phyloP scores from a whole-genome alignment of 148 eudicot species.

The Vaccinium vitisidaea region DNA sequence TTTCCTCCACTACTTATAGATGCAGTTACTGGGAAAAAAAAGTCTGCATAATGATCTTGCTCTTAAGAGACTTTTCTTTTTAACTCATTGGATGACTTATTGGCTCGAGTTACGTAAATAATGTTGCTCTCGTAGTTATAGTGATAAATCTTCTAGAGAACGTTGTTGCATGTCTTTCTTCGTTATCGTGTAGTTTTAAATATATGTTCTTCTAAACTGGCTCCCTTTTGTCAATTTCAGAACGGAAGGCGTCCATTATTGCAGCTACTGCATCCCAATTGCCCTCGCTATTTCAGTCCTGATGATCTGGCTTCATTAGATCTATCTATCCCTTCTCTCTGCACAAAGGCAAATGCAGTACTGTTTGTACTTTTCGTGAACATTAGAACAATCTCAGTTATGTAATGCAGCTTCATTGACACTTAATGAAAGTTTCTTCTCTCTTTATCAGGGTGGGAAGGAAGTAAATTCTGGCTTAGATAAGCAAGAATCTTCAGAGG shows the following conservation, averaged over 20 bases:
- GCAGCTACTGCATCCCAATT: conserved; percentile 84
- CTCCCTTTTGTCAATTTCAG: conserved; percentile 35
- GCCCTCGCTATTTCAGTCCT: conserved; percentile 72
- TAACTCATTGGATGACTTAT: not conserved
- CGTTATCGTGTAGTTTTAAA: not conserved
- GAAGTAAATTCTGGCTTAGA: conserved; percentile 24
- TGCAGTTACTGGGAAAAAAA: not conserved
- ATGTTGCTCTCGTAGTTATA: not conserved
- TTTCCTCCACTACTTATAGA: not conserved
- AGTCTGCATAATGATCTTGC: not conserved
- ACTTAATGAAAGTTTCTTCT: not conserved
- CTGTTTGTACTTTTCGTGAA: not conserved
- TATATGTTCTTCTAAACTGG: not conserved
- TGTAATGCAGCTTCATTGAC: not conserved
- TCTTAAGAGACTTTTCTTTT: not conserved
- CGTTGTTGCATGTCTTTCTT: not conserved
- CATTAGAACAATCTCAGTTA: not conserved
- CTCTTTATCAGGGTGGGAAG: conserved; percentile 35
- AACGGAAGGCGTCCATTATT: conserved; percentile 74
- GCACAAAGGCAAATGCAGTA: conserved; percentile 48
- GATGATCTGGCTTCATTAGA: conserved; percentile 70
- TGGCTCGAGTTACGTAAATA: not conserved
- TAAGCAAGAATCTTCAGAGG: conserved; percentile 32
- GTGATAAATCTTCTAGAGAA: not conserved
- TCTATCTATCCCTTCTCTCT: conserved; percentile 64